These are phyloP conservation scores for Tuber melanosporum DNA, from an alignment of 495 filamentous ascomycete genomes.

Conservation along the genomic window DNA sequence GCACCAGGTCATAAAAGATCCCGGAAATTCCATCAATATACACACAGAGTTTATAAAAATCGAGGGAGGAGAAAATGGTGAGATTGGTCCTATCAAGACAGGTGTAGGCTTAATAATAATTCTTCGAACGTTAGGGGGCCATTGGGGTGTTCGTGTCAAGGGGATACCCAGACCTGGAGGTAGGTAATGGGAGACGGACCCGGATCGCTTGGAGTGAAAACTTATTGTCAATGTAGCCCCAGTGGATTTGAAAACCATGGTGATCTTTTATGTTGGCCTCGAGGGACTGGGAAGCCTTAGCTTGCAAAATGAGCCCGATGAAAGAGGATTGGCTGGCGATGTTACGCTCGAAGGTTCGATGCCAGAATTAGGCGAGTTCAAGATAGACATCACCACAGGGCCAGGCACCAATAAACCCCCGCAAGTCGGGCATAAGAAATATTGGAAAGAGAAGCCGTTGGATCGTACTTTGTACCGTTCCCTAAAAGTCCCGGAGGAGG, in stretches of 20 bases:
- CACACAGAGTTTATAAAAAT: constrained; percentile 91
- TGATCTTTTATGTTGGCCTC: constrained; percentile 73
- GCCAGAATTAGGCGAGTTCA: constrained; percentile 73
- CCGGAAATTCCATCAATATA: constrained; percentile 77
- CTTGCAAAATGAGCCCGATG: constrained; percentile 35
- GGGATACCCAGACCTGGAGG: constrained; percentile 68
- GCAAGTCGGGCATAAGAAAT: constrained; percentile 53
- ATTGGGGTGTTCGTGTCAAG: constrained; percentile 83
- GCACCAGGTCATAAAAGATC: constrained; percentile 81
- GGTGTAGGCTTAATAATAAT: neutral
- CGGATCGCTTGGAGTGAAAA: neutral
- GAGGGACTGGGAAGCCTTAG: constrained; percentile 53
- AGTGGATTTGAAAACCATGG: constrained; percentile 59
- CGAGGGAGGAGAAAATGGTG: constrained; percentile 73
- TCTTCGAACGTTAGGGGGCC: constrained; percentile 49
- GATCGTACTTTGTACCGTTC: constrained; percentile 70
- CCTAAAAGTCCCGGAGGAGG: constrained; percentile 57
- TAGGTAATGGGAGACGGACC: constrained; percentile 16
- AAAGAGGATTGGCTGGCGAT: constrained; percentile 59
- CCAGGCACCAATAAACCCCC: constrained; percentile 59
- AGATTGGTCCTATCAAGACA: neutral
- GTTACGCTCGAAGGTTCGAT: constrained; percentile 71
- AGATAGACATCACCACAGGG: constrained; percentile 67
- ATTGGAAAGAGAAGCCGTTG: constrained; percentile 66
- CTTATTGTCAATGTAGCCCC: constrained; percentile 16